A percentile compares a stretch with the other conserved stretches of the same genome.
These are phyloP conservation scores for Amylocarpus encephaloides DNA, from an alignment of 2,329 filamentous ascomycete species.

Conservation along the genomic window DNA sequence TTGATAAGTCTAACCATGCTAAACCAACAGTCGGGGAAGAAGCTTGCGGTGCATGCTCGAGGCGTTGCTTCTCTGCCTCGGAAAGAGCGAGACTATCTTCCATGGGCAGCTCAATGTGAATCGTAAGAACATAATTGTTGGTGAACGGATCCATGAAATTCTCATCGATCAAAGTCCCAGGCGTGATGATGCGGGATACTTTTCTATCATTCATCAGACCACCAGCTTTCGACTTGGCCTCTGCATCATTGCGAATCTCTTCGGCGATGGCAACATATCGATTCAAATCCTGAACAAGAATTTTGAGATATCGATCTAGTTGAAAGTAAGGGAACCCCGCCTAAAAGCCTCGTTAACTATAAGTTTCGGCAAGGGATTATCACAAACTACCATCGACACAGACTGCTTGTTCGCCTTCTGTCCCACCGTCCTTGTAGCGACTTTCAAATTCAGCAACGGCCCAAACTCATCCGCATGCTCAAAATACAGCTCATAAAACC, in stretches of 20 bases:
- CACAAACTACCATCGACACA: slow-evolving; percentile 68
- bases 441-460: slow-evolving; percentile 79
- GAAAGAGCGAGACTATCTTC: slow-evolving; percentile 15
- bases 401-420: slow-evolving; percentile 65
- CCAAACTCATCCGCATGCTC: slow-evolving; percentile 88
- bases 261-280: slow-evolving; percentile 92
- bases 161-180: slow-evolving; percentile 93
- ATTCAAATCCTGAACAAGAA: slow-evolving; percentile 83
- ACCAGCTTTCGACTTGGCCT: slow-evolving; percentile 65
- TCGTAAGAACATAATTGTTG: slow-evolving; percentile 85
- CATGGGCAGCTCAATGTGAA: slow-evolving; percentile 49
- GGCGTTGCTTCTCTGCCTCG: background rate
- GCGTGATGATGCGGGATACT: slow-evolving; percentile 83
- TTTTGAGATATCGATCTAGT: slow-evolving; percentile 85
- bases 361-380: background rate
- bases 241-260: slow-evolving; percentile 72
- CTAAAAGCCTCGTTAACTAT: slow-evolving; percentile 35
- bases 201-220: slow-evolving; percentile 78
- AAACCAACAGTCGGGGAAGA: slow-evolving; percentile 55
- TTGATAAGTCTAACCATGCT: slow-evolving; percentile 92
- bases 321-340: slow-evolving; percentile 92
- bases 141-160: slow-evolving; percentile 92
- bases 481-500: slow-evolving; percentile 98
- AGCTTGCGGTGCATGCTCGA: slow-evolving; percentile 29
- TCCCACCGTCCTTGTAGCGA: slow-evolving; percentile 70